Percentiles rank a stretch among this genome's conserved stretches.
These are phyloP conservation scores for Backusella parvicylindrica DNA, from an alignment of 192 early-diverging fungal genomes.

Conservation along the genomic window DNA sequence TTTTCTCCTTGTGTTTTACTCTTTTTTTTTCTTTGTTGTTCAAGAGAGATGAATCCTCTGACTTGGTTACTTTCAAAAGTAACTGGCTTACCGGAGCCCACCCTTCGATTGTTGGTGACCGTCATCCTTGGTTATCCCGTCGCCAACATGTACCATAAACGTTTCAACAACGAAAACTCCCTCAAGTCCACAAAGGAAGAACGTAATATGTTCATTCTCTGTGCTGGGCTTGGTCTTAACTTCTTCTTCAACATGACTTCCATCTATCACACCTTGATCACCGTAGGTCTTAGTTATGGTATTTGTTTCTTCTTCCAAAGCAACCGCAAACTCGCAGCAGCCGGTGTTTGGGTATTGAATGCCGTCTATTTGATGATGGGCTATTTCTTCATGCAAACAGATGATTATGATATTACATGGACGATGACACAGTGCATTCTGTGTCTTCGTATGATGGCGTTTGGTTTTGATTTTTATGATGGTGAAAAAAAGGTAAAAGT, in stretches of 20 bases:
- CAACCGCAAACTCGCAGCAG: constrained; percentile 34
- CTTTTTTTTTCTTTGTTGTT: background rate
- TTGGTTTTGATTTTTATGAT: constrained; percentile 59
- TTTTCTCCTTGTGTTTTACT: background rate
- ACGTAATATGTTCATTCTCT: constrained; percentile 45
- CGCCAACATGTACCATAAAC: constrained; percentile 43
- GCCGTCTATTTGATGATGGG: constrained; percentile 43
- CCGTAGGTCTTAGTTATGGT: constrained; percentile 40
- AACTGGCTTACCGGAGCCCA: constrained; percentile 50
- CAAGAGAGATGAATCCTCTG: constrained; percentile 2
- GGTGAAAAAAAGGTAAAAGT: constrained; percentile 18
- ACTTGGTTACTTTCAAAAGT: background rate
- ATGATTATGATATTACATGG: constrained; percentile 57
- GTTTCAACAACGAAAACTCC: constrained; percentile 10
- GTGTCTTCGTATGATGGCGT: constrained; percentile 58
- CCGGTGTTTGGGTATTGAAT: constrained; percentile 47
- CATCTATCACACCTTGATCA: constrained; percentile 50
- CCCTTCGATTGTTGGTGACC: constrained; percentile 45
- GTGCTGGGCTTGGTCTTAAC: constrained; percentile 40
- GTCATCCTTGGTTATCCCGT: constrained; percentile 44
- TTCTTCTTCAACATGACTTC: constrained; percentile 46
- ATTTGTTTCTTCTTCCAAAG: constrained; percentile 31
- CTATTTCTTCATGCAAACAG: constrained; percentile 44
- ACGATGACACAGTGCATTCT: constrained; percentile 64
- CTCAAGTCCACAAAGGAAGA: constrained; percentile 35